Percentiles rank a stretch among this genome's conserved stretches.
Conservation (phyloP, 768 basidiomycete genomes). For the Leccinum boreale region DNA sequence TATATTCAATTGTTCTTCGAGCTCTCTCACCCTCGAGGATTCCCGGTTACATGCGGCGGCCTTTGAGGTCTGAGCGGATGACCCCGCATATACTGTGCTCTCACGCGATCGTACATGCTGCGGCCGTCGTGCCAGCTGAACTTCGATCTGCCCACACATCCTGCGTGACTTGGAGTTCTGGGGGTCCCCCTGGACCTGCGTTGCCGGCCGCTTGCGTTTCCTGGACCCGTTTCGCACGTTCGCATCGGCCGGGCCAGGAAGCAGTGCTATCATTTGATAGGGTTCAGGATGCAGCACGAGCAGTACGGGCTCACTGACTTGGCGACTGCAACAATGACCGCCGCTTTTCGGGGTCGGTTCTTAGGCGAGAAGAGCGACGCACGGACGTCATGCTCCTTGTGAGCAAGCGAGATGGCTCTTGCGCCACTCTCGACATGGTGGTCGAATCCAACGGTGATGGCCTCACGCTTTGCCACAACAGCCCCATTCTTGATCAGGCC, state of each 20-base stretch:
- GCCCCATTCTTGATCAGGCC: slow-evolving; percentile 11
- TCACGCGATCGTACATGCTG: slow-evolving; percentile 2
- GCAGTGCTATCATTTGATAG: slow-evolving; percentile 7
- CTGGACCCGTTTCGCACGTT: neutral
- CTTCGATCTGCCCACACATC: slow-evolving; percentile 11
- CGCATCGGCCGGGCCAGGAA: neutral
- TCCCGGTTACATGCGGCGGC: slow-evolving; percentile 31
- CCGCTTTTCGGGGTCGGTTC: neutral
- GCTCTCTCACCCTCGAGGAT: slow-evolving; percentile 38
- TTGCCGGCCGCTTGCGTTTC: slow-evolving; percentile 9
- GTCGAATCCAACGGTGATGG: neutral
- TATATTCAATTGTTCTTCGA: slow-evolving; percentile 38
- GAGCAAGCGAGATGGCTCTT: slow-evolving; percentile 9
- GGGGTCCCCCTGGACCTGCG: neutral
- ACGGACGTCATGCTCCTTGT: slow-evolving; percentile 26
- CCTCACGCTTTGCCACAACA: neutral
- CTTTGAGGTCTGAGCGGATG: neutral
- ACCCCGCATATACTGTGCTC: neutral
- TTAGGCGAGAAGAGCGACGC: slow-evolving; percentile 27
- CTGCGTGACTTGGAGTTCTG: slow-evolving; percentile 8
- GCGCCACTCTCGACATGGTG: slow-evolving; percentile 19
- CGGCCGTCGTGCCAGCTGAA: neutral
- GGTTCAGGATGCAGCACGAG: neutral
- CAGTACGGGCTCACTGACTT: slow-evolving; percentile 12
- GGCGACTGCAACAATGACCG: slow-evolving; percentile 2